phyloP scores from a whole-genome alignment of 768 basidiomycete genomes.

The Hygrophorus pudorinus region DNA sequence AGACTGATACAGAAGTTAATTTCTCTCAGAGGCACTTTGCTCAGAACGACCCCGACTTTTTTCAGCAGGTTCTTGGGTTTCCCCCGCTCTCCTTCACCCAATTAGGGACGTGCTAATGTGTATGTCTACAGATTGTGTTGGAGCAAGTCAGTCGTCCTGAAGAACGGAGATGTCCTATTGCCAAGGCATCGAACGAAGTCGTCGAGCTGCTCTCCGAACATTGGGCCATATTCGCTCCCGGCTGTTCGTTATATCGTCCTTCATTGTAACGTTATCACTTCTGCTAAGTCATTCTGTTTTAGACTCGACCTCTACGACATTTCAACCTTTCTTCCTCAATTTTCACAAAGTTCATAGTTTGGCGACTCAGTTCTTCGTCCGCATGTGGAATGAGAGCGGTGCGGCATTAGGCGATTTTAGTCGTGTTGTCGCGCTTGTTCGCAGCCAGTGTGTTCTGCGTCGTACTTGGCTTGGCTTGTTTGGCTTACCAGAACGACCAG shows the following conservation, averaged over 20 bases:
- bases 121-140: constrained; percentile 46
- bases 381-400: constrained; percentile 87
- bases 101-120: constrained; percentile 8
- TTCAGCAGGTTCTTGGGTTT: constrained; percentile 1
- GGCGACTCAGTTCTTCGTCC: constrained; percentile 80
- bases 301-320: constrained; percentile 76
- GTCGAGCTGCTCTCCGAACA: constrained; percentile 78
- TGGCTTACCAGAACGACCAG: constrained; percentile 25
- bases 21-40: constrained; percentile 52
- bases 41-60: constrained; percentile 48
- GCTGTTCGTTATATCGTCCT: constrained; percentile 42
- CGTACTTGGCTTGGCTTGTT: not conserved
- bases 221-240: constrained; percentile 79
- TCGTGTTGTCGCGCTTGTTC: constrained; percentile 66
- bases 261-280: constrained; percentile 6
- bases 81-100: not conserved
- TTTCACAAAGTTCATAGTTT: constrained; percentile 72
- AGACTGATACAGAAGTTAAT: not conserved
- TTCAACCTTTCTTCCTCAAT: constrained; percentile 83
- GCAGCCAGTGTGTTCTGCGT: constrained; percentile 63
- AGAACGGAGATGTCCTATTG: constrained; percentile 74
- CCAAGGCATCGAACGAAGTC: constrained; percentile 76
- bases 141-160: constrained; percentile 71
- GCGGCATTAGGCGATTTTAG: constrained; percentile 68
- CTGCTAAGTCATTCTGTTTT: not conserved